phyloP scores from a whole-genome alignment of 2,329 filamentous ascomycete species.

The Calonectria ilicicola region DNA sequence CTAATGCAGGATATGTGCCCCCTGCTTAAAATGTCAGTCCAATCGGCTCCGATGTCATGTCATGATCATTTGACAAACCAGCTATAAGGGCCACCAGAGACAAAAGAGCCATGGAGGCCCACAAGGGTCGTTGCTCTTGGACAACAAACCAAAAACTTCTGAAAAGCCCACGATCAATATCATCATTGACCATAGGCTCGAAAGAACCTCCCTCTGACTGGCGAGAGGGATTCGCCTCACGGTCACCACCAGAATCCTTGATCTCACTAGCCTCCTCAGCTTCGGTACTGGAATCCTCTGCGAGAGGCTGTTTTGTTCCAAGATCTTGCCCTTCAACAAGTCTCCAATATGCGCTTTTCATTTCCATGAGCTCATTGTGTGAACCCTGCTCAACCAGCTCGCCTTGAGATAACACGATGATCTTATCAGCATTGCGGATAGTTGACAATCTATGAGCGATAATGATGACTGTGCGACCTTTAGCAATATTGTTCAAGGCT shows the following conservation, averaged over 20 bases:
- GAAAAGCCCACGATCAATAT: too few species aligned
- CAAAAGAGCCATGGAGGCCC: conserved; percentile 26
- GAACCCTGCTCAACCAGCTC: conserved; percentile 71
- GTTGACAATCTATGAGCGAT: not conserved
- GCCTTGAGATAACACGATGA: conserved; percentile 53
- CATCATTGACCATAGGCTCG: too few species aligned
- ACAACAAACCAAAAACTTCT: too few species aligned
- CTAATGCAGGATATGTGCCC: conserved; percentile 55
- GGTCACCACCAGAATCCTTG: conserved; percentile 47
- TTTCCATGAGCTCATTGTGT: conserved; percentile 67
- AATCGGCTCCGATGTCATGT: not conserved
- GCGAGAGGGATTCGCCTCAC: too few species aligned
- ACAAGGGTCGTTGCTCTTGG: too few species aligned
- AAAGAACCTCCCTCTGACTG: too few species aligned
- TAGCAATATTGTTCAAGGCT: not conserved
- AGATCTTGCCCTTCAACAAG: conserved; percentile 61
- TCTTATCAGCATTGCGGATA: not conserved
- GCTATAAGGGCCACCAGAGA: conserved; percentile 42
- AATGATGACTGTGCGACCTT: not conserved
- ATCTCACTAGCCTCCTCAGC: conserved; percentile 55
- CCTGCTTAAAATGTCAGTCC: conserved; percentile 40
- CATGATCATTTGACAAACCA: not conserved
- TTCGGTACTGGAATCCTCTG: conserved; percentile 33
- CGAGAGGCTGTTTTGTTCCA: conserved; percentile 28
- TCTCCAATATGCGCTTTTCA: conserved; percentile 60